Base-by-base conservation (phyloP, 2,329 filamentous ascomycete species). In the Lachnellula hyalina region DNA sequence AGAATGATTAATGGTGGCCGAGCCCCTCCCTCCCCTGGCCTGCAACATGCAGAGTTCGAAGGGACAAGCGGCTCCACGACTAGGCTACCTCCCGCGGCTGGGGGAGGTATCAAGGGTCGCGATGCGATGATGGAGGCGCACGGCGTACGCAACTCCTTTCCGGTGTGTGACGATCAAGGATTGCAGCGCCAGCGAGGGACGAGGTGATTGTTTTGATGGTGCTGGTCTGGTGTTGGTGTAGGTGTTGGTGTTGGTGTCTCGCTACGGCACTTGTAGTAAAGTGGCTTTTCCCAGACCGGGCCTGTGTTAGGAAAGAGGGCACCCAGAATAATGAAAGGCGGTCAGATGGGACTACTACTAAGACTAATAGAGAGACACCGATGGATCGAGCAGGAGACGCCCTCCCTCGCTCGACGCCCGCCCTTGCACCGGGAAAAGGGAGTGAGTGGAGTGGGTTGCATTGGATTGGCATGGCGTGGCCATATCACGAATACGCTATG, bases 21-120 rank as follows among this genome's bases (percentile, higher is more conserved):
- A 59, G 61, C 59, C 63, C 21, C 21, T 21, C 21, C 21, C 21
- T 21, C 21, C 21, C 63, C 61, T 63, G 59, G 60, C 53, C 61
- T 65, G 59, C 61, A 63, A 66, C 57, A 63, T 58, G 54, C 53
- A 59, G 51, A 59, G 49, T 56, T 53, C 51, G 48, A 53, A 40
- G 47, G 51, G 59, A 54, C 58, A 62, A 60, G 58, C 56, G 57
- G 59, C 56, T 63, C 54, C 58, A 57, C 55, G 60, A 55, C 61
- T 53, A 61, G 59, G 56, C 59, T 55, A 48, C 61, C 61, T 62
- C 57, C 59, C 62, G 61, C 62, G 60, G 62, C 58, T 63, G 60
- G 61, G 61, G 58, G 57, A 57, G 58, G 57, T 62, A 57, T 57
- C 47, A 58, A 59, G 49, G 55, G 23, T 28, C 14, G 52, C 48